Evolutionary conservation across 257 asterid species (phyloP).

Genomic region (Solanum pinnatisectum): DNA sequence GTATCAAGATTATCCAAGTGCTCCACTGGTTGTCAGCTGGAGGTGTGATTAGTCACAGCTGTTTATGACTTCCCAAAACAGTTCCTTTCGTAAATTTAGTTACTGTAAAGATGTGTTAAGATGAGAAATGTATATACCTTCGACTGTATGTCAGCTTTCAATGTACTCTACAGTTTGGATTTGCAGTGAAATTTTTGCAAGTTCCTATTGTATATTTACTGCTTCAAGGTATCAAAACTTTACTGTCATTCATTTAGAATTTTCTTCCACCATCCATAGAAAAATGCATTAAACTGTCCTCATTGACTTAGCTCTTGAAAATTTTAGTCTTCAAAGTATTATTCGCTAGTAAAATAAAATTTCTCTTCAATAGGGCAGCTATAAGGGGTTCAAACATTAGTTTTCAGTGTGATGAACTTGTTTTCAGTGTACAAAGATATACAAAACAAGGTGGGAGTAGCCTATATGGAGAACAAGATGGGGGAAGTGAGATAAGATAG

Average conservation of each 20-base stretch:
- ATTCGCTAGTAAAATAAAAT: background rate
- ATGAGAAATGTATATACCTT: background rate
- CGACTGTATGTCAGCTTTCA: background rate
- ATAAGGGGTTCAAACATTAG: background rate
- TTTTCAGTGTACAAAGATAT: background rate
- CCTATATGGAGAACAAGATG: background rate
- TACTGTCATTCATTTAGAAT: background rate
- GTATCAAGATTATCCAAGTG: background rate
- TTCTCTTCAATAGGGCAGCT: background rate
- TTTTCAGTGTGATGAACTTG: background rate
- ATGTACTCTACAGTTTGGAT: background rate
- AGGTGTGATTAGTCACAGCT: background rate
- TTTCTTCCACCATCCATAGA: background rate
- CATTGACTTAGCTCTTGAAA: background rate
- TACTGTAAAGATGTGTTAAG: background rate
- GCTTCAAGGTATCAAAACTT: background rate
- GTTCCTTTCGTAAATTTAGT: background rate
- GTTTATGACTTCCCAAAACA: background rate
- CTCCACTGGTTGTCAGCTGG: background rate
- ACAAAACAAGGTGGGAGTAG: background rate
- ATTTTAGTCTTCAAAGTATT: background rate
- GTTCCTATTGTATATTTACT: background rate
- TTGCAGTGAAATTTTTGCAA: background rate
- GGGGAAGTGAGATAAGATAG: background rate
- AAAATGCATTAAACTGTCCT: background rate